Conservation (phyloP, 495 filamentous ascomycete genomes). For the Clohesyomyces aquaticus region DNA sequence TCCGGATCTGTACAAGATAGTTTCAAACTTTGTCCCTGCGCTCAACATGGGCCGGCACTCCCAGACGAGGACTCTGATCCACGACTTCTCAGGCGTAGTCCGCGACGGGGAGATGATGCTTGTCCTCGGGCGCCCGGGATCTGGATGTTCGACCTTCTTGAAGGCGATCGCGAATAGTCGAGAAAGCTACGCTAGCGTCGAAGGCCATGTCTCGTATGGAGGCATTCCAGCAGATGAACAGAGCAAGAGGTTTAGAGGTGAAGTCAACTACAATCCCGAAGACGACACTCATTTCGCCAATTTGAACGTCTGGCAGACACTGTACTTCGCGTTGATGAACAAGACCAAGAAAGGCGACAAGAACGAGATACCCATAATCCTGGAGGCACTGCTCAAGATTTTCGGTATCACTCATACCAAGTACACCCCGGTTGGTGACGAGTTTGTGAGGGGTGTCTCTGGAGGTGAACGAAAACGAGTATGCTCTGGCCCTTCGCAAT, state of each 20-base stretch:
- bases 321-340: slow-evolving; percentile 81
- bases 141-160: slow-evolving; percentile 80
- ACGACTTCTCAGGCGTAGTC: slow-evolving; percentile 79
- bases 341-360: slow-evolving; percentile 78
- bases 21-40: slow-evolving; percentile 67
- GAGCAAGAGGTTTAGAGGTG: slow-evolving; percentile 70
- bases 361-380: slow-evolving; percentile 68
- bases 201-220: slow-evolving; percentile 75
- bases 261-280: slow-evolving; percentile 83
- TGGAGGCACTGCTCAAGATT: slow-evolving; percentile 66
- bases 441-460: slow-evolving; percentile 74
- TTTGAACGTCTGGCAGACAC: slow-evolving; percentile 78
- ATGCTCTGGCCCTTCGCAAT: neutral
- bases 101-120: slow-evolving; percentile 84
- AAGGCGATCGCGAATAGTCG: slow-evolving; percentile 76
- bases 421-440: slow-evolving; percentile 83
- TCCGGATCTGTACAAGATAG: slow-evolving; percentile 74
- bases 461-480: slow-evolving; percentile 67
- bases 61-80: slow-evolving; percentile 64
- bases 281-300: slow-evolving; percentile 80
- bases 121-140: slow-evolving; percentile 77
- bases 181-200: slow-evolving; percentile 64
- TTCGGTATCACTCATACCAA: slow-evolving; percentile 82
- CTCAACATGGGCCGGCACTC: slow-evolving; percentile 58
- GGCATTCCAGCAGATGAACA: slow-evolving; percentile 73